Conservation (phyloP, 805 yeast species). For the Candida silvatica region DNA sequence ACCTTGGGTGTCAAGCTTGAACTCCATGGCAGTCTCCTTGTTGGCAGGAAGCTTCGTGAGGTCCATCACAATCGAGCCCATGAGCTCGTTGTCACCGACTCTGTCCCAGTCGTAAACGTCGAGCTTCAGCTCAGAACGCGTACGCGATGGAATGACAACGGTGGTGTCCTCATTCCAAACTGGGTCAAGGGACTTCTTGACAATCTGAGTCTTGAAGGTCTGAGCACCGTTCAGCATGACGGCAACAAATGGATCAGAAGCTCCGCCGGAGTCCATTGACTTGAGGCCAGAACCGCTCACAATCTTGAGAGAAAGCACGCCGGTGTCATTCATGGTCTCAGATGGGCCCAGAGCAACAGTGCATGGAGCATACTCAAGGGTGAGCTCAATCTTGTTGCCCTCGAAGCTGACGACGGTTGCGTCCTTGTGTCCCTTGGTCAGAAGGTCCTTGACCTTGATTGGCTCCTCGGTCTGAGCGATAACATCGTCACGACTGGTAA, state of each 20-base stretch:
- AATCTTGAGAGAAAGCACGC: constrained; percentile 47
- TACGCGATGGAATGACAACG: constrained; percentile 56
- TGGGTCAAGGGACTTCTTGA: constrained; percentile 64
- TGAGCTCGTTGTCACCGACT: constrained; percentile 55
- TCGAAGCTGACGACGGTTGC: constrained; percentile 39
- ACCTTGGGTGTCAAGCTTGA: constrained; percentile 59
- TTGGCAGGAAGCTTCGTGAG: constrained; percentile 39
- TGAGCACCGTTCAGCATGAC: constrained; percentile 46
- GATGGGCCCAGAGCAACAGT: constrained; percentile 41
- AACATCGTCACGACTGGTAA: constrained; percentile 38
- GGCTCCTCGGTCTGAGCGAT: constrained; percentile 42
- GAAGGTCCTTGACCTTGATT: constrained; percentile 44
- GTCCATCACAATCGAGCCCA: constrained; percentile 48
- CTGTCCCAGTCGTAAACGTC: constrained; percentile 72
- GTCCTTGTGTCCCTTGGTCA: constrained; percentile 36
- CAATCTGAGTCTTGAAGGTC: constrained; percentile 48
- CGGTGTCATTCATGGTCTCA: constrained; percentile 65
- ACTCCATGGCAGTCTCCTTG: constrained; percentile 32
- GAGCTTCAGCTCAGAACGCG: constrained; percentile 38
- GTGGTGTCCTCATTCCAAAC: constrained; percentile 63
- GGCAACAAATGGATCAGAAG: constrained; percentile 62
- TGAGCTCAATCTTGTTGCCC: constrained; percentile 30
- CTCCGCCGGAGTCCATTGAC: constrained; percentile 65
- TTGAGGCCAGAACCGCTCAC: constrained; percentile 44
- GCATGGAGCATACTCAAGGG: constrained; percentile 56